Evolutionary conservation across 495 filamentous ascomycete species (phyloP).

Genomic region (Apodospora peruviana): DNA sequence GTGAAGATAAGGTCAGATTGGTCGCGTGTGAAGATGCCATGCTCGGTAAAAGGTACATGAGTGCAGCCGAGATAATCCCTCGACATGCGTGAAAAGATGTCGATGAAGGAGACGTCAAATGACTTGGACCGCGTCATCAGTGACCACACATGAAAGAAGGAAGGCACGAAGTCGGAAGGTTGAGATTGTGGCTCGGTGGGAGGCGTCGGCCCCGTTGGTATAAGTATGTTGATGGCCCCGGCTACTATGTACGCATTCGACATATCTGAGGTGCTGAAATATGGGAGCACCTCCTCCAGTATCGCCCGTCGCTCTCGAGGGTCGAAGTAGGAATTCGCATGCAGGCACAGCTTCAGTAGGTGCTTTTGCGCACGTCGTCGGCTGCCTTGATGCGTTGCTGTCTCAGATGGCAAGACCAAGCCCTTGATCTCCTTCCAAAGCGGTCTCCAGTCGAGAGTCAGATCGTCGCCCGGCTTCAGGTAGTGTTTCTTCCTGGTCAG

Average conservation of each 20-base stretch:
- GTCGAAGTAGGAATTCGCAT: constrained; percentile 88
- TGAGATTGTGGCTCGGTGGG: constrained; percentile 63
- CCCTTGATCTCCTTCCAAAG: constrained; percentile 87
- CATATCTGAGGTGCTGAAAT: constrained; percentile 87
- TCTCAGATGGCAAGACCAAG: constrained; percentile 80
- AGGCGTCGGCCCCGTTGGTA: constrained; percentile 78
- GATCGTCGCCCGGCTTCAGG: constrained; percentile 78
- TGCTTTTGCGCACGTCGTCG: constrained; percentile 42
- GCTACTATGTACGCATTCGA: constrained; percentile 84
- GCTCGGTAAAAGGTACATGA: constrained; percentile 76
- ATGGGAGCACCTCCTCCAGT: constrained; percentile 92
- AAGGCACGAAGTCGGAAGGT: constrained; percentile 79
- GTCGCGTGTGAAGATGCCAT: constrained; percentile 87
- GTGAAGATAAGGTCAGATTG: constrained; percentile 93
- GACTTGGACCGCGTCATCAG: constrained; percentile 82
- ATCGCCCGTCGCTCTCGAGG: constrained; percentile 78
- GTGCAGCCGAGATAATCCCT: constrained; percentile 70
- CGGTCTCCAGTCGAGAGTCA: constrained; percentile 87
- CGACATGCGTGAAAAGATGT: constrained; percentile 80
- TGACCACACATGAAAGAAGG: constrained; percentile 95
- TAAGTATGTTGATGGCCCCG: constrained; percentile 75
- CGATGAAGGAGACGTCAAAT: constrained; percentile 81
- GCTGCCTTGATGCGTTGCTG: constrained; percentile 44
- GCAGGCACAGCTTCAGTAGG: constrained; percentile 80
- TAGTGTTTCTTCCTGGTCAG: constrained; percentile 95